Conservation (phyloP, 768 basidiomycete species). For the Ramaria rubella region DNA sequence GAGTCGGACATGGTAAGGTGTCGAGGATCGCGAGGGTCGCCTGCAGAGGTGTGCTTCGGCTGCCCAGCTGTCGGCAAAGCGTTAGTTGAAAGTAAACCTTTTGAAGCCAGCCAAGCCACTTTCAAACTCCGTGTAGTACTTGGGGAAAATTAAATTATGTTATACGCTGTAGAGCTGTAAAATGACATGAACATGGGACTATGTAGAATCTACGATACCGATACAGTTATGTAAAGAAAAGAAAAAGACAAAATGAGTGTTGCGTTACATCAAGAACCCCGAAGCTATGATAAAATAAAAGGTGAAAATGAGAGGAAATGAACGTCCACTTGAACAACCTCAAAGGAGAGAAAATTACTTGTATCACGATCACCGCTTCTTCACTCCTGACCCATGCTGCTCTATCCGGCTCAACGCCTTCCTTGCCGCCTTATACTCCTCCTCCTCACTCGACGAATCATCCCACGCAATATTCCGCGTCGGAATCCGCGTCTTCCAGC, state of each 20-base stretch:
- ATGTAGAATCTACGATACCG: too few species aligned
- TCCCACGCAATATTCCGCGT: slow-evolving; percentile 39
- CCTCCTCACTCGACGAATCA: slow-evolving; percentile 61
- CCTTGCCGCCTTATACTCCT: slow-evolving; percentile 40
- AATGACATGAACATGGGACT: too few species aligned
- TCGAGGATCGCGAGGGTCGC: neutral
- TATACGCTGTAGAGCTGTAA: too few species aligned
- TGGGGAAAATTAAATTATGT: too few species aligned
- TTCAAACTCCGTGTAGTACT: neutral
- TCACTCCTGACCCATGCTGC: neutral
- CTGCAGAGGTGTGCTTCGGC: neutral
- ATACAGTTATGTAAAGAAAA: neutral
- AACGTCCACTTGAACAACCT: neutral
- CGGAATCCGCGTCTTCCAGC: slow-evolving; percentile 15
- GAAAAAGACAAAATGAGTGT: neutral
- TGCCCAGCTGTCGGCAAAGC: neutral
- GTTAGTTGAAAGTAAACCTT: too few species aligned
- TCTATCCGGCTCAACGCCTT: neutral
- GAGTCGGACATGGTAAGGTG: slow-evolving; percentile 47
- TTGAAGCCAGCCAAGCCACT: too few species aligned
- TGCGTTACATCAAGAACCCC: neutral
- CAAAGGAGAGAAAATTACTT: too few species aligned
- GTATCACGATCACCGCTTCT: neutral
- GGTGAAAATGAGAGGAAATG: neutral
- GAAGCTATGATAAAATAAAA: neutral